Evolutionary conservation across 2,329 filamentous ascomycete species (phyloP).

Genomic region (Penicillium sp.): DNA sequence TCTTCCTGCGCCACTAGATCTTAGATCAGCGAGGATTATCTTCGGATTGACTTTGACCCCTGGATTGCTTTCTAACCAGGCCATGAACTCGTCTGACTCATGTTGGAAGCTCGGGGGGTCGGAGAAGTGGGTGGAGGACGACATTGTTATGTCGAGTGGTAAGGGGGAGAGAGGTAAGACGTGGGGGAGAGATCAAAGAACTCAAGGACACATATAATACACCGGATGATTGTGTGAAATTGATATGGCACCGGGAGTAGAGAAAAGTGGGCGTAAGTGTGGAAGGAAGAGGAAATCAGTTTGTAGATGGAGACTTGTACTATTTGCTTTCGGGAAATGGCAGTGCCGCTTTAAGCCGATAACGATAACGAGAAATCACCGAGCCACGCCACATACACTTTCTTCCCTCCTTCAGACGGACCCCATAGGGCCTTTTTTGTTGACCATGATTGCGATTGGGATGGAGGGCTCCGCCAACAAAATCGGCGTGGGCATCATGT

Average conservation of each 20-base stretch:
- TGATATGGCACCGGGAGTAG: slow-evolving; percentile 4
- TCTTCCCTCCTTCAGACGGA: neutral
- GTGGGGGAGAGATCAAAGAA: slow-evolving; percentile 3
- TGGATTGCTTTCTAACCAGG: slow-evolving; percentile 50
- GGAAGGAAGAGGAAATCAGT: slow-evolving; percentile 8
- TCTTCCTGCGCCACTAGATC: slow-evolving; percentile 52
- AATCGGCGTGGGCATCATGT: slow-evolving; percentile 86
- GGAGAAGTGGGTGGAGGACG: slow-evolving; percentile 32
- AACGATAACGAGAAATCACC: slow-evolving; percentile 14
- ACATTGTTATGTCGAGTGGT: slow-evolving; percentile 24
- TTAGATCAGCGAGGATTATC: slow-evolving; percentile 54
- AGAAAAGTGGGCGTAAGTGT: slow-evolving; percentile 1
- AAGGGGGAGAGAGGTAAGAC: slow-evolving; percentile 12
- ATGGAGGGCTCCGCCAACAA: slow-evolving; percentile 97
- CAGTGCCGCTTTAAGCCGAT: slow-evolving; percentile 13
- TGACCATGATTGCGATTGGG: slow-evolving; percentile 62
- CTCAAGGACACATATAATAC: neutral
- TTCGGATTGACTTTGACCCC: slow-evolving; percentile 54
- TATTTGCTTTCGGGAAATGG: slow-evolving; percentile 17
- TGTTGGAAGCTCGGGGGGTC: slow-evolving; percentile 39
- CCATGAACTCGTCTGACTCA: slow-evolving; percentile 49
- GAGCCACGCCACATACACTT: neutral
- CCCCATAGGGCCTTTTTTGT: neutral
- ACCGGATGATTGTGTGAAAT: neutral
- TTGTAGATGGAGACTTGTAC: slow-evolving; percentile 12